Base-by-base conservation (phyloP, 768 basidiomycete genomes). In the Rhodotorula kratochvilovae region DNA sequence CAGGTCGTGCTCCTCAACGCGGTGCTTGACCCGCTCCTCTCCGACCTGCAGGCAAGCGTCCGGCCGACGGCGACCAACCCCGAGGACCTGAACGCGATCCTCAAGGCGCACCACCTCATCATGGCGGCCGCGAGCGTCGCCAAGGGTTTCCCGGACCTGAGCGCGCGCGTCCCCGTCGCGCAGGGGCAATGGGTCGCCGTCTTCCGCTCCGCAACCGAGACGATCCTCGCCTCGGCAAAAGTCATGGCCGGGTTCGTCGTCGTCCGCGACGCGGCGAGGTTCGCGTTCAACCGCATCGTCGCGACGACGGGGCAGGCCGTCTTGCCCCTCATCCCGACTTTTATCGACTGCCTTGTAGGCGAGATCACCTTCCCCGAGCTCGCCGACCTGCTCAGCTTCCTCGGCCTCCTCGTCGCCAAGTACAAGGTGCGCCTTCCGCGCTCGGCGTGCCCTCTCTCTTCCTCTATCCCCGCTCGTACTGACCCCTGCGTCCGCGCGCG, bases 311-410 rank as follows among this genome's bases (percentile, higher is more conserved):
- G 94, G 21, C 87, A 89, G 13, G 87, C 86, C 48, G 88, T 95
- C 62, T 90, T 92, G 0, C 87, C 89, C 74, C 88, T 88, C 73
- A 92, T 98, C 54, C 92, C 94, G 5, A 84, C 88, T 33, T 84
- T 99, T 57, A 97, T 97, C 87, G 84, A 86, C 56, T 89, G 90
- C 79, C 86, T 98, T n/a, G 86, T 98, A 61, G 85, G 88, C 5
- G 90, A 95, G 76, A 93, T 94, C 77, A 92, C 96, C 74, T 89
- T 92, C 2, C 86, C 89, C 13, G 96, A 99, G 80, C 83, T 99
- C 67, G 88, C 90, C 39, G 96, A 99, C 78, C 95, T 98, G 77
- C 89, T 98, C 85, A 90, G 89, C 77, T 98, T 99, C 83, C 89
- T 99, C 65, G 89, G 89, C 13, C 83, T 96, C 16, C 83, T 97